phyloP scores from a whole-genome alignment of 108 stramenopile species.

The Nitzschia putrida region DNA sequence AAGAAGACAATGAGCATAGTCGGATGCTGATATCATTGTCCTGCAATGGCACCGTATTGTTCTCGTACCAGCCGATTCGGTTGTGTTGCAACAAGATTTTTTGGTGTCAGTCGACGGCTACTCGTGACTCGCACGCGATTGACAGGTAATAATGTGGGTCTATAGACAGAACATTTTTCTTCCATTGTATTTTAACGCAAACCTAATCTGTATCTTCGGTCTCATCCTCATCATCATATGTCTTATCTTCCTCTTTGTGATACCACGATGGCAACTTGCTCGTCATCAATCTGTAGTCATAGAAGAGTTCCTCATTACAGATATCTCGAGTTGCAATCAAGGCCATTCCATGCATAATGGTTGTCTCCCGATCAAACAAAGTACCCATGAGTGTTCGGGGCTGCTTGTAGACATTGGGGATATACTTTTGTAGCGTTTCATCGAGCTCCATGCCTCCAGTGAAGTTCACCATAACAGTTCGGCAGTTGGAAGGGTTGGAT shows the following conservation, averaged over 20 bases:
- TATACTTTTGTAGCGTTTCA: conserved; percentile 24
- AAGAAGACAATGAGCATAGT: neutral
- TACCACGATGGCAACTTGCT: conserved; percentile 65
- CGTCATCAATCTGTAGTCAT: conserved; percentile 72
- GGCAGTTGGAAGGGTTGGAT: conserved; percentile 52
- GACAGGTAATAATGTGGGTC: too few species aligned
- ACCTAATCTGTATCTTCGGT: neutral
- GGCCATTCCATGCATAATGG: conserved; percentile 82
- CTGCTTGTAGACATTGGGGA: conserved; percentile 80
- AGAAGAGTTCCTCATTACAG: conserved; percentile 81
- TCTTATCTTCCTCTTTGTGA: conserved; percentile 28
- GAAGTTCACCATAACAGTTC: conserved; percentile 72
- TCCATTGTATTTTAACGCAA: too few species aligned
- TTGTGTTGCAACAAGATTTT: too few species aligned
- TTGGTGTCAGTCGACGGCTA: too few species aligned
- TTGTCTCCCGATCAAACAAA: conserved; percentile 52
- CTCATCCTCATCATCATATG: conserved; percentile 8
- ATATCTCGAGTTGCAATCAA: conserved; percentile 65
- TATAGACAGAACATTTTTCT: too few species aligned
- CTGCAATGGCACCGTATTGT: too few species aligned
- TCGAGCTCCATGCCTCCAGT: conserved; percentile 54
- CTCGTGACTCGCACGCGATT: too few species aligned
- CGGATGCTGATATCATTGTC: too few species aligned
- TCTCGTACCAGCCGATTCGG: too few species aligned
- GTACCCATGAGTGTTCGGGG: conserved; percentile 45